phyloP scores from a whole-genome alignment of 1,139 yeast genomes.

The Pneumocystis canis region DNA sequence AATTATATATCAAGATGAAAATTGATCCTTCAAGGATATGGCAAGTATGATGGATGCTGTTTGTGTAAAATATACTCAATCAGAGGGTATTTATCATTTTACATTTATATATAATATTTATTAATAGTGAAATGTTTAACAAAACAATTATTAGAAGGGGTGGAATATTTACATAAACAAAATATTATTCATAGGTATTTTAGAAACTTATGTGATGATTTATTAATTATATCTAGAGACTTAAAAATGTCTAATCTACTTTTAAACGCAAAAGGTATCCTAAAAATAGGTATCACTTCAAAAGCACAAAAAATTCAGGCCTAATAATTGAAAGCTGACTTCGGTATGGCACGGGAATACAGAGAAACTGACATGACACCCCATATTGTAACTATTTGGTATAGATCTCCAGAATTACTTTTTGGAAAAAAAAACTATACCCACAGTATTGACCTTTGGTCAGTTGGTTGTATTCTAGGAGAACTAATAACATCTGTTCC shows the following conservation, averaged over 20 bases:
- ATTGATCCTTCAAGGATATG: conserved; percentile 9
- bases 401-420: conserved; percentile 84
- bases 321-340: conserved; percentile 11
- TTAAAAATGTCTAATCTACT: conserved; percentile 56
- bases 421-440: conserved; percentile 89
- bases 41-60: conserved; percentile 11
- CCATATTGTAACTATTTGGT: conserved; percentile 88
- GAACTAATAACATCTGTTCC: conserved; percentile 28
- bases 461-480: conserved; percentile 90
- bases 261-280: conserved; percentile 49
- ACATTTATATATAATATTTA: background rate
- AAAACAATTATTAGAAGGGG: conserved; percentile 56
- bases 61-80: conserved; percentile 8
- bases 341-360: conserved; percentile 13
- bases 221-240: conserved; percentile 29
- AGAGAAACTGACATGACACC: background rate
- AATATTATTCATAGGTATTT: conserved; percentile 40
- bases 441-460: conserved; percentile 81
- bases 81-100: conserved; percentile 5
- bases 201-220: background rate
- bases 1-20: conserved; percentile 1
- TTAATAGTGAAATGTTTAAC: conserved; percentile 35
- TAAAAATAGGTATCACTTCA: conserved; percentile 31
- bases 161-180: conserved; percentile 46
- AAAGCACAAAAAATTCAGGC: background rate